phyloP scores from a whole-genome alignment of 1,284 basidiomycete genomes.

The Microbotryum scabiosae region DNA sequence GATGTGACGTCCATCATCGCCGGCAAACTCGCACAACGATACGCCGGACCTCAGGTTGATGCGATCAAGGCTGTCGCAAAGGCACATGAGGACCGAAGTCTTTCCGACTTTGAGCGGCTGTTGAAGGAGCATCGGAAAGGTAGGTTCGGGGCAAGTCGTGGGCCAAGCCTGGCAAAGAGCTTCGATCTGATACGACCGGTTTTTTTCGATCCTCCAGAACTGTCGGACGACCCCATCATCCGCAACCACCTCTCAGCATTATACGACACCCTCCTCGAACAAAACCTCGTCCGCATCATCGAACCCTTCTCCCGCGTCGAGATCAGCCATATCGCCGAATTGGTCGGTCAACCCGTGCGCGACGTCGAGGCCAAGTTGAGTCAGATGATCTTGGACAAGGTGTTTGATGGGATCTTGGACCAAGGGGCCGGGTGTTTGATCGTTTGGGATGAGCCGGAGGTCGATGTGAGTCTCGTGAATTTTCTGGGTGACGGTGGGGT shows the following conservation, averaged over 20 bases:
- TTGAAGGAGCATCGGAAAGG: constrained; percentile 80
- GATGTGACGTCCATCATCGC: constrained; percentile 79
- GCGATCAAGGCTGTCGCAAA: constrained; percentile 90
- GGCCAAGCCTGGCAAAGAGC: neutral
- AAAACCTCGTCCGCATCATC: constrained; percentile 86
- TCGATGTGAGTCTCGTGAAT: constrained; percentile 48
- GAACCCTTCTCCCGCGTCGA: constrained; percentile 93
- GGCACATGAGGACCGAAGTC: constrained; percentile 82
- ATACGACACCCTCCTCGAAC: constrained; percentile 91
- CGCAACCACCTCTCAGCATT: constrained; percentile 84
- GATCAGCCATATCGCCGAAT: constrained; percentile 76
- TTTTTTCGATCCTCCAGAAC: constrained; percentile 48
- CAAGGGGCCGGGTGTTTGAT: constrained; percentile 87
- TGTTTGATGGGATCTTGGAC: constrained; percentile 87
- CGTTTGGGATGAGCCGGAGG: constrained; percentile 74
- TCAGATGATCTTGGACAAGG: constrained; percentile 97
- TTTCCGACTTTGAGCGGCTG: constrained; percentile 81
- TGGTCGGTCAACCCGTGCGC: constrained; percentile 79
- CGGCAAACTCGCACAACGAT: constrained; percentile 79
- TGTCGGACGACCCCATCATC: constrained; percentile 88
- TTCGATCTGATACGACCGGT: neutral
- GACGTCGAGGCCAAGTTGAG: constrained; percentile 95
- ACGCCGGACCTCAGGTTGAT: constrained; percentile 71
- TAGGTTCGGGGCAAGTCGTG: constrained; percentile 41
- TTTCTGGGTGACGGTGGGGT: too few relatives aligned